Percentiles rank a stretch among this genome's conserved stretches.
phyloP scores from a whole-genome alignment of 306 rosid species.

The Glycine tomentella region DNA sequence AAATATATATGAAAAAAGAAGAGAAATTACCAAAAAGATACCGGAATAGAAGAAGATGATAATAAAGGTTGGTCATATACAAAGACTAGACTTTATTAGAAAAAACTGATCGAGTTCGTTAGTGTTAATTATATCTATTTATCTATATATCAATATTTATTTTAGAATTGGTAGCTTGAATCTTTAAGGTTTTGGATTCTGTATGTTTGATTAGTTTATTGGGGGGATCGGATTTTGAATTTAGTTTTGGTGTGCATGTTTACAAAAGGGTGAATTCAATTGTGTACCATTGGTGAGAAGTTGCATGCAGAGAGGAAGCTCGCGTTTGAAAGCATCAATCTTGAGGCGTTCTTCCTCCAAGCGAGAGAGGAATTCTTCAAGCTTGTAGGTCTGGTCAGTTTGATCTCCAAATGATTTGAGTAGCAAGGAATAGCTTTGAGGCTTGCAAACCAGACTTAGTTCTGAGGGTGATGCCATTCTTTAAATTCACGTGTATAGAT shows the following conservation, averaged over 20 bases:
- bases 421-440: conserved; percentile 79
- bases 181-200: conserved; percentile 39
- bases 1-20: conserved; percentile 39
- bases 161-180: conserved; percentile 36
- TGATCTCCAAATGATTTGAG: conserved; percentile 83
- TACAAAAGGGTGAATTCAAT: background rate
- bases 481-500: conserved; percentile 28
- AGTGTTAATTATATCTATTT: background rate
- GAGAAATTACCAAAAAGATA: conserved; percentile 32
- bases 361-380: conserved; percentile 83
- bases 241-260: conserved; percentile 17
- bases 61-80: conserved; percentile 39
- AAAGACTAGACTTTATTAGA: conserved; percentile 2
- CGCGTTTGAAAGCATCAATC: conserved; percentile 98
- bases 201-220: conserved; percentile 29
- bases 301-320: conserved; percentile 99
- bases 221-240: conserved; percentile 5
- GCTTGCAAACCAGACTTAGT: conserved; percentile 84
- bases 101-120: conserved; percentile 18
- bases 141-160: conserved; percentile 28
- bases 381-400: conserved; percentile 70
- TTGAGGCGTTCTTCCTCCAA: conserved; percentile 95
- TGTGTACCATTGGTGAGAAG: conserved; percentile 86
- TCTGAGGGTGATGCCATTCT: conserved; percentile 86
- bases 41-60: conserved; percentile 26